Percentiles rank a stretch among this genome's conserved stretches.
These are phyloP conservation scores for Yarrowia sp. DNA, from an alignment of 805 yeast species.

Conservation along the genomic window DNA sequence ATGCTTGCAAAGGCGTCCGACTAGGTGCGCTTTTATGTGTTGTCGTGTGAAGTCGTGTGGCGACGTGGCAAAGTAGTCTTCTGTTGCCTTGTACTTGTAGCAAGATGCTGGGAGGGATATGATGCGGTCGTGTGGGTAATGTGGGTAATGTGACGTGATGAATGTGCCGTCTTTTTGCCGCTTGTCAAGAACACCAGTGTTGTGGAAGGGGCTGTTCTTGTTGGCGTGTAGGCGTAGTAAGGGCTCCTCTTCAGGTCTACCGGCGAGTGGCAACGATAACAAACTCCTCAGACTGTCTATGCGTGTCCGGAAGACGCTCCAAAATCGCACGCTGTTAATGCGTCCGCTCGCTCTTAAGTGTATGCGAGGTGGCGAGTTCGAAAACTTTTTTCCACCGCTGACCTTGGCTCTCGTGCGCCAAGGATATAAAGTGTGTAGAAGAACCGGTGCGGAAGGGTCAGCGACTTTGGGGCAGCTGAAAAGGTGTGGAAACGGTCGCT, in stretches of 20 bases:
- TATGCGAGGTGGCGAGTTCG: slow-evolving; percentile 26
- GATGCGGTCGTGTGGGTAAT: background rate
- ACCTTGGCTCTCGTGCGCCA: slow-evolving; percentile 20
- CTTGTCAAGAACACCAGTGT: no score
- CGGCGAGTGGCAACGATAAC: slow-evolving; percentile 24
- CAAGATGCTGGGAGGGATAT: background rate
- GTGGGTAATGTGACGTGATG: slow-evolving; percentile 10
- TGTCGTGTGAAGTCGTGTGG: background rate
- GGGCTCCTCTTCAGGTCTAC: no score
- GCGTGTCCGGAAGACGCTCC: slow-evolving; percentile 17
- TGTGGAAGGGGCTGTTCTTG: background rate
- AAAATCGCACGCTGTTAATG: slow-evolving; percentile 22
- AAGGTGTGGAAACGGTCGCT: no score
- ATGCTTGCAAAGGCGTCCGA: slow-evolving; percentile 40
- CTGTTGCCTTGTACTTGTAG: no score
- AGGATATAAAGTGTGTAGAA: slow-evolving; percentile 12
- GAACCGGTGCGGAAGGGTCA: slow-evolving; percentile 17
- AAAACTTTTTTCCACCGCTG: slow-evolving; percentile 5
- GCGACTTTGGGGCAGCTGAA: background rate
- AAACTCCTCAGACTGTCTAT: slow-evolving; percentile 13
- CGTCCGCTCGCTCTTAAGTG: slow-evolving; percentile 20
- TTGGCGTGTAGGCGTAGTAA: no score
- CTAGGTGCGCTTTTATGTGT: background rate
- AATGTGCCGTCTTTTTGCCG: no score
- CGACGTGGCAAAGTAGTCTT: slow-evolving; percentile 17